Evolutionary conservation across 2,329 filamentous ascomycete species (phyloP), one percentile per base, ranked within the genome.

Genomic region (Pyricularia grisea): DNA sequence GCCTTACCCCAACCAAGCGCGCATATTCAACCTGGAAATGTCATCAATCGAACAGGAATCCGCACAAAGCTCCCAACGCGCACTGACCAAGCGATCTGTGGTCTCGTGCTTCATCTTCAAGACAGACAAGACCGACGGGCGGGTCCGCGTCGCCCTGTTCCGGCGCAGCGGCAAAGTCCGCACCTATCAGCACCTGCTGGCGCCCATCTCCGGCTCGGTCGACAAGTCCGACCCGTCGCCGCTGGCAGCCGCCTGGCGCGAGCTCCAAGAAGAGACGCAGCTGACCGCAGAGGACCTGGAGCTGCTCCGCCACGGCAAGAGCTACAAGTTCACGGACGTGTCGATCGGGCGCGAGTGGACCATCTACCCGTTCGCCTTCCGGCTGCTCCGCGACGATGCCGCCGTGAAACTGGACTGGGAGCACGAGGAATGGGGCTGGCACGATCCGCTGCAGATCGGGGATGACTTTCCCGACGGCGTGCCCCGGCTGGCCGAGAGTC

Each of bases 201-300:
- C 87, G 0, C 86, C 88, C 0, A 84, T 90, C 23, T 88, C 88
- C 0, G 89, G 89, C 55, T 84, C 81, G 68, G 84, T 91, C 67
- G 85, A 90, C 3, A 68, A 78, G 6, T 74, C 77, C 0, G 88
- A 91, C 72, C 70, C 78, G 3, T 81, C 77, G 27, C 84, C 88
- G 0, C 75, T 88, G 6, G 78, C 81, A 3, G 84, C 88, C 0
- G 88, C 89, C 30, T 85, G 85, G 81, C 83, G 89, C 17, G 88
- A 90, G 76, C 79, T 91, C 27, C 73, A 75, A 5, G 88, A 91
- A 74, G 88, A 91, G 75, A 90, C 88, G 0, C 80, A 79, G 1
- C 80, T 91, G 14, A 83, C 81, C 0, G 71, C 78, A 0, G 73
- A 77, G 0, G 80, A 81, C 0, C 74, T 89, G 7, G 78, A 79